Evolutionary conservation across 768 basidiomycete genomes (phyloP), one percentile per base, ranked within the genome.

Genomic region (Leucocoprinus leucothites): DNA sequence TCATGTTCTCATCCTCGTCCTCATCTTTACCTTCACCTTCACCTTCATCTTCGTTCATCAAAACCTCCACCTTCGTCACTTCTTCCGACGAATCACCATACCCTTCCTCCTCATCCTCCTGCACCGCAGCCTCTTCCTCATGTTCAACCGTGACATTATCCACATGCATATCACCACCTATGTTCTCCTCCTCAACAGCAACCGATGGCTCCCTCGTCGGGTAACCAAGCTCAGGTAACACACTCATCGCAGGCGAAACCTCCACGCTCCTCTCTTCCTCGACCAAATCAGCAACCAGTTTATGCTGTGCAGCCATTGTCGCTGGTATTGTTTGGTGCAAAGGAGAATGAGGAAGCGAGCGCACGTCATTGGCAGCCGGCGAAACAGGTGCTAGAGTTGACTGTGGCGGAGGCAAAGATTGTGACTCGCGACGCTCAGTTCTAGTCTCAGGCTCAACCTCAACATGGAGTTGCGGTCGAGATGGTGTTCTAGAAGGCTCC

Each of bases 191-290:
- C 9, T 48, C 26, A 9, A 28, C 1, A 19, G 11, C 43, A 9
- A 35, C 28, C 0, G 41, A 31, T 13, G 42, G 8, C 25, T 53
- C 51, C 51, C 41, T 24, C 14, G 43, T 53, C 5, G 54, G 54
- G 36, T 56, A 56, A 28, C 21, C 47, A n/a, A 56, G 40, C 13
- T 49, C 54, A 36, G 54, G 54, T 25, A 56, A 22, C 35, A 25
- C 18, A 26, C 16, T 24, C 54, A 56, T 48, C 6, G 41, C 47
- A 31, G 48, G 47, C 26, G 53, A 26, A 9, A 16, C 16, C 9
- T 38, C 9, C 3, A 21, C 22, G 25, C n/a, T 13, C 28, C 1
- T 18, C 18, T 16, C 47, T 19, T 48, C 26, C 19, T 31, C 3
- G 14, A 34, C 11, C 11, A 35, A 35, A 3, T 19, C 19, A 16